Evolutionary conservation across 2,329 filamentous ascomycete genomes (phyloP), one percentile per base, ranked within the genome.

Genomic region (Penicillium paneum): DNA sequence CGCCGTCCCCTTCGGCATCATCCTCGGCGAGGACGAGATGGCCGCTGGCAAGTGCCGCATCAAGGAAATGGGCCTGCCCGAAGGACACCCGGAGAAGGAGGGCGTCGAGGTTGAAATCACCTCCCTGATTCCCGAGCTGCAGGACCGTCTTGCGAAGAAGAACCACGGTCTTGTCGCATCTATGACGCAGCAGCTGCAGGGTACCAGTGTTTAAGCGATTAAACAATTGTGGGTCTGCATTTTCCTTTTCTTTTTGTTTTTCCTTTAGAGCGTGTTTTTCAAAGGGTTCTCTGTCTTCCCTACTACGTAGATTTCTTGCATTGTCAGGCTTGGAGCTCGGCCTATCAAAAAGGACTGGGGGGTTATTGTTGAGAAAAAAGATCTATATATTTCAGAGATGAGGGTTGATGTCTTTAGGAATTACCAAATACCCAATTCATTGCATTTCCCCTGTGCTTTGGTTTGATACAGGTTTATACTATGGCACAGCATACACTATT

Each of bases 1-100:
- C 54, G 88, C 87, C 40, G 85, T 95, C 19, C 93, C 93, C 1
- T 89, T 96, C 67, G 90, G 87, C 8, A 82, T 97, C 45, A 94
- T 97, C 64, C 80, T 99, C 1, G 93, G 93, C 41, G 90, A 97
- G 67, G 91, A 96, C 52, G 93, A 97, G 75, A 78, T 96, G 38
- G 87, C 86, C 56, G 81, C 84, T 26, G 91, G 91, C 49, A 88
- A 96, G 72, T 88, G 95, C 63, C 90, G 89, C 75, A 82, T 97
- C 71, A 97, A 97, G 84, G 85, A 88, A 78, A 81, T 91, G 76
- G 86, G 91, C 42, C 79, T 95, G 52, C 81, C 83, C 3, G 87
- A 94, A 38, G 90, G 86, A 26, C 89, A 97, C 79, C 87, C 91
- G 0, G 90, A 96, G 72, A 96, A 97, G 78, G 89, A 96, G 56